Evolutionary conservation across 805 yeast species (phyloP).

Genomic region (Cyberlindnera subsufficiens): DNA sequence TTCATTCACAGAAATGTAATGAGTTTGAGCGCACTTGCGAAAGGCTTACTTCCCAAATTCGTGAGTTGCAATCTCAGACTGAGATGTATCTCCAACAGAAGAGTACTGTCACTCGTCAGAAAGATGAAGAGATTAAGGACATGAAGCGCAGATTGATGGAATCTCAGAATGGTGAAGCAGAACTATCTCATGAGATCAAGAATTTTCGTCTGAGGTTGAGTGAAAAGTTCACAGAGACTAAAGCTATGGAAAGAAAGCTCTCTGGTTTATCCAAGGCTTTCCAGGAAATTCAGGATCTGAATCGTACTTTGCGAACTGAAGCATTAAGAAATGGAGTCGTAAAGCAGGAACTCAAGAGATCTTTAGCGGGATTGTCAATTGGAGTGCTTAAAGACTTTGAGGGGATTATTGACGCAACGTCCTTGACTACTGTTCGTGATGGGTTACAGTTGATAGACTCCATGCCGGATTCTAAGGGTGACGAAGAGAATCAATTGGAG

Average conservation of each 20-base stretch:
- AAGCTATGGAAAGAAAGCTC: slow-evolving; percentile 2
- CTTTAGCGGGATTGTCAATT: slow-evolving; percentile 3
- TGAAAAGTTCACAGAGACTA: slow-evolving; percentile 5
- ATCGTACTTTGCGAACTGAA: slow-evolving; percentile 9
- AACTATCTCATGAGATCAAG: neutral
- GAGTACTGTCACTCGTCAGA: slow-evolving; percentile 3
- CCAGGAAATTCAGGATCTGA: slow-evolving; percentile 3
- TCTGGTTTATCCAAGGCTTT: slow-evolving; percentile 1
- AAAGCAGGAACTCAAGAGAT: slow-evolving; percentile 10
- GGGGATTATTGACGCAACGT: slow-evolving; percentile 13
- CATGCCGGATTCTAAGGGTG: neutral
- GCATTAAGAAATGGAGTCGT: slow-evolving; percentile 3
- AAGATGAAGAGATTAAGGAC: slow-evolving; percentile 12
- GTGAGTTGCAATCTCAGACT: neutral
- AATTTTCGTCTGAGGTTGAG: slow-evolving; percentile 6
- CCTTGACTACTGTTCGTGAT: slow-evolving; percentile 9
- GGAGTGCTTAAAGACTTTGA: slow-evolving; percentile 9
- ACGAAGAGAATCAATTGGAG: slow-evolving; percentile 3
- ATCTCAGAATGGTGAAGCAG: neutral
- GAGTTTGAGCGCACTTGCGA: slow-evolving; percentile 3
- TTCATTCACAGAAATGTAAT: neutral
- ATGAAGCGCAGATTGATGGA: slow-evolving; percentile 4
- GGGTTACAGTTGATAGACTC: slow-evolving; percentile 1
- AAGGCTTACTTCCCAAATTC: neutral
- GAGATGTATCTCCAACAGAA: neutral